A percentile compares a stretch with the other conserved stretches of the same genome.
Evolutionary conservation across 2,329 filamentous ascomycete species (phyloP).

Genomic region (Epichloe gansuensis): DNA sequence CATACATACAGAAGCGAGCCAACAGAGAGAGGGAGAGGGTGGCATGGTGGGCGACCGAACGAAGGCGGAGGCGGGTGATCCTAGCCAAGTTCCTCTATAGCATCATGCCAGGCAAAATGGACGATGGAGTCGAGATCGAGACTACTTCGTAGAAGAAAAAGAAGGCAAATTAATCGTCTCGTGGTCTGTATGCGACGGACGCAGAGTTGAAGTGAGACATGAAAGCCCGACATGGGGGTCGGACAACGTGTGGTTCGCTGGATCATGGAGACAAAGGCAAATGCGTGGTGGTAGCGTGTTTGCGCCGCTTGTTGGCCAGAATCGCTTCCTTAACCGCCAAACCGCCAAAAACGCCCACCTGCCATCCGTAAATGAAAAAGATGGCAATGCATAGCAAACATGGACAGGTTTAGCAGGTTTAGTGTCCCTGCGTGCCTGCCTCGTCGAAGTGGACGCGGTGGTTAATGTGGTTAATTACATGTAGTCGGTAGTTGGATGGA

Average conservation of each 20-base stretch:
- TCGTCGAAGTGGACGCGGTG: too few species aligned
- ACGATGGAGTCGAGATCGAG: not conserved
- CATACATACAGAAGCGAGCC: not conserved
- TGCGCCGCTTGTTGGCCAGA: not conserved
- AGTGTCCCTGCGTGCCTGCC: too few species aligned
- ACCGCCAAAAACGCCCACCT: too few species aligned
- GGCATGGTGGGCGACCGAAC: not conserved
- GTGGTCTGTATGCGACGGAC: constrained; percentile 7
- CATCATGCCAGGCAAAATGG: constrained; percentile 1
- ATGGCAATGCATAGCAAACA: too few species aligned
- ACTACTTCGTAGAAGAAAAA: not conserved
- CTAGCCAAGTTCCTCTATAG: not conserved
- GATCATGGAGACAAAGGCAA: not conserved
- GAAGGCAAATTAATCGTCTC: constrained; percentile 1
- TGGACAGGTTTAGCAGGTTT: too few species aligned
- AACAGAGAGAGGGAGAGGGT: too few species aligned
- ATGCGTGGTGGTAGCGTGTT: not conserved
- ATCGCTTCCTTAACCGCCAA: not conserved
- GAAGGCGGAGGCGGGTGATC: not conserved
- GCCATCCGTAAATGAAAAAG: not conserved
- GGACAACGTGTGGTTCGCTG: constrained; percentile 3
- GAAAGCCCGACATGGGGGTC: constrained; percentile 6
- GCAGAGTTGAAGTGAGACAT: constrained; percentile 8
- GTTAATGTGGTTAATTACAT: too few species aligned
- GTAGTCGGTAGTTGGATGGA: too few species aligned